These are phyloP conservation scores for Coccomyxa subellipsoidea DNA, from an alignment of 163 green algal genomes.

Conservation along the genomic window DNA sequence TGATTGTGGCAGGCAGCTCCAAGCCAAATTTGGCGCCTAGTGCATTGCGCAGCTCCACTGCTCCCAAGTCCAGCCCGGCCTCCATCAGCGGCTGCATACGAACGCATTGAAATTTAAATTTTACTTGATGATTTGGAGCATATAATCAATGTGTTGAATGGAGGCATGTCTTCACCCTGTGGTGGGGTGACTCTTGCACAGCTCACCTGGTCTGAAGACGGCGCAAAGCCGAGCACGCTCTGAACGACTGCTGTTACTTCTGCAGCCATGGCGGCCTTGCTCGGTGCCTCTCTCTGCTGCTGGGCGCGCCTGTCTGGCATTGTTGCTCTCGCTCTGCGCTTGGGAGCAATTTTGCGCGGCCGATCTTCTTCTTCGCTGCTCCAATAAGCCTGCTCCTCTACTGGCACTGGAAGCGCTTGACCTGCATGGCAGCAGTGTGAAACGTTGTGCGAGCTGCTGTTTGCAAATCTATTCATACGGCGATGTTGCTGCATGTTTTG, in stretches of 20 bases:
- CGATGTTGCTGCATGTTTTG: not conserved
- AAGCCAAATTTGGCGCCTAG: slow-evolving; percentile 54
- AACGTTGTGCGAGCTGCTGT: too few species aligned
- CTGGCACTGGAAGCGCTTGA: not conserved
- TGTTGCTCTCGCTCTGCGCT: not conserved
- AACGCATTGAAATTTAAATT: not conserved
- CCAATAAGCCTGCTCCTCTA: not conserved
- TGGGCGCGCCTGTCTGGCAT: not conserved
- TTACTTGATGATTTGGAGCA: too few species aligned
- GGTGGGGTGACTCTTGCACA: not conserved
- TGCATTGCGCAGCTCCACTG: slow-evolving; percentile 82
- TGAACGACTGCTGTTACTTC: not conserved
- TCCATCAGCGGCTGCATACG: slow-evolving; percentile 77
- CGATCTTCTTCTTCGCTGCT: not conserved
- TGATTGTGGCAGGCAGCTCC: slow-evolving; percentile 68
- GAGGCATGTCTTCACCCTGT: too few species aligned
- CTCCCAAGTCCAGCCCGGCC: slow-evolving; percentile 83
- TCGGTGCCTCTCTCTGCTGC: not conserved
- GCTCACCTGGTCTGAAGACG: not conserved
- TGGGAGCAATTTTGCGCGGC: not conserved
- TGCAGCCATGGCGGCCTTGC: not conserved
- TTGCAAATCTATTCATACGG: too few species aligned
- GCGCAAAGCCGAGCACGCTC: not conserved
- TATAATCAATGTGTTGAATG: too few species aligned
- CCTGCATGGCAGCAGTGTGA: not conserved